These are phyloP conservation scores for Butyriboletus appendiculatus DNA, from an alignment of 1,284 basidiomycete species.

Conservation along the genomic window DNA sequence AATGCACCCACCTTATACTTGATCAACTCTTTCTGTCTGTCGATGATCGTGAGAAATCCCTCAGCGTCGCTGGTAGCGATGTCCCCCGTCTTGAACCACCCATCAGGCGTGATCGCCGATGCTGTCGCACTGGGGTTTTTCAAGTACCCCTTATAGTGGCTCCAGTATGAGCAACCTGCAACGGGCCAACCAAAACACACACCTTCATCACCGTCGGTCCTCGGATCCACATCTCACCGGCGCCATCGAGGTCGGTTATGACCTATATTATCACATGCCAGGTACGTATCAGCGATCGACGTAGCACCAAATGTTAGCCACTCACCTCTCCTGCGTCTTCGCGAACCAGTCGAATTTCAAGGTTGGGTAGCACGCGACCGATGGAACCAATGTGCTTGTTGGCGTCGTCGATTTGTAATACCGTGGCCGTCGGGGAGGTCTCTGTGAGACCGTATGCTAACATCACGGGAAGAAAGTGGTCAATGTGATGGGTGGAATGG, in stretches of 20 bases:
- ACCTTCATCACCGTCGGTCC: constrained; percentile 83
- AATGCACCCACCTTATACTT: constrained; percentile 68
- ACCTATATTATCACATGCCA: constrained; percentile 12
- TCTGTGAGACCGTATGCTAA: constrained; percentile 80
- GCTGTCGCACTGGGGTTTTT: constrained; percentile 68
- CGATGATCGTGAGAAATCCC: constrained; percentile 67
- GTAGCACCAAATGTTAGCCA: neutral
- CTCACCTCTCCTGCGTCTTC: constrained; percentile 51
- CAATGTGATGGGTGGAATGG: neutral
- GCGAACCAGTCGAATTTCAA: constrained; percentile 75
- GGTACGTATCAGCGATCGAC: neutral
- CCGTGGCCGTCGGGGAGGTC: constrained; percentile 63
- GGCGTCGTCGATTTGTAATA: constrained; percentile 44
- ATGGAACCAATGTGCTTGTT: constrained; percentile 59
- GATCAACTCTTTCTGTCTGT: constrained; percentile 80
- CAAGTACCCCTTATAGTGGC: constrained; percentile 53
- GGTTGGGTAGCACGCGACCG: constrained; percentile 75
- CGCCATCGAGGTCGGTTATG: constrained; percentile 28
- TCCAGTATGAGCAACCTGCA: neutral
- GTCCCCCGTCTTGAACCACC: constrained; percentile 88
- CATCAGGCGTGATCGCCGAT: constrained; percentile 65
- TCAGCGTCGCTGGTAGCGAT: constrained; percentile 62
- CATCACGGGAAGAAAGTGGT: neutral
- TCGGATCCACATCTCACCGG: constrained; percentile 80
- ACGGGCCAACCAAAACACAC: constrained; percentile 16